Percentiles rank a stretch among this genome's conserved stretches.
These are phyloP conservation scores for Lodderomyces pseudojiufengensis DNA, from an alignment of 1,139 yeast species.

Conservation along the genomic window DNA sequence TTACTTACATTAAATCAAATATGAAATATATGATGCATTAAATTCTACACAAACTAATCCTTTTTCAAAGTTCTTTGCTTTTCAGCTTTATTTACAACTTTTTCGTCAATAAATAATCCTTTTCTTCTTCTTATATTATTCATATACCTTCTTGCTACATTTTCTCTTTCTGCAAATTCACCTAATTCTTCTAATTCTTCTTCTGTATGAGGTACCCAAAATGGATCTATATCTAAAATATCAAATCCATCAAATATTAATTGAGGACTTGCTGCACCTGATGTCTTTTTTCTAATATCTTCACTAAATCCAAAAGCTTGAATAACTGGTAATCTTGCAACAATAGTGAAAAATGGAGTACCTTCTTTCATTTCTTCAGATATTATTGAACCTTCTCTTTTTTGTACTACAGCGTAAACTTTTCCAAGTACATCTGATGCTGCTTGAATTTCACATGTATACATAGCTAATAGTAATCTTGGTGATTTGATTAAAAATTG, in stretches of 20 bases:
- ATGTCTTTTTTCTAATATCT: slow-evolving; percentile 86
- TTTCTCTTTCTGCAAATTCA: slow-evolving; percentile 88
- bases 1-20: too few species aligned
- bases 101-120: slow-evolving; percentile 87
- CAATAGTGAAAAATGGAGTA: slow-evolving; percentile 88
- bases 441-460: slow-evolving; percentile 92
- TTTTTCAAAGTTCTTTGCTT: slow-evolving; percentile 83
- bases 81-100: slow-evolving; percentile 86
- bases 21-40: too few species aligned
- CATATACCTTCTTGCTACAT: slow-evolving; percentile 84
- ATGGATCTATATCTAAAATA: slow-evolving; percentile 86
- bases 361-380: slow-evolving; percentile 98
- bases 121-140: slow-evolving; percentile 77
- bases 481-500: slow-evolving; percentile 81
- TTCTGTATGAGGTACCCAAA: slow-evolving; percentile 99
- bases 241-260: slow-evolving; percentile 88
- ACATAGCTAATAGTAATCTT: slow-evolving; percentile 85
- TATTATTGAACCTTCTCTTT: slow-evolving; percentile 77
- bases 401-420: slow-evolving; percentile 91
- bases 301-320: slow-evolving; percentile 98
- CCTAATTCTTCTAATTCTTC: slow-evolving; percentile 94
- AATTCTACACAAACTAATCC: slow-evolving; percentile 27
- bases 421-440: slow-evolving; percentile 91
- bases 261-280: slow-evolving; percentile 98
- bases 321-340: slow-evolving; percentile 84